Evolutionary conservation across 2,329 filamentous ascomycete species (phyloP), one percentile per base, ranked within the genome.

Genomic region (Elsinoe necatrix): DNA sequence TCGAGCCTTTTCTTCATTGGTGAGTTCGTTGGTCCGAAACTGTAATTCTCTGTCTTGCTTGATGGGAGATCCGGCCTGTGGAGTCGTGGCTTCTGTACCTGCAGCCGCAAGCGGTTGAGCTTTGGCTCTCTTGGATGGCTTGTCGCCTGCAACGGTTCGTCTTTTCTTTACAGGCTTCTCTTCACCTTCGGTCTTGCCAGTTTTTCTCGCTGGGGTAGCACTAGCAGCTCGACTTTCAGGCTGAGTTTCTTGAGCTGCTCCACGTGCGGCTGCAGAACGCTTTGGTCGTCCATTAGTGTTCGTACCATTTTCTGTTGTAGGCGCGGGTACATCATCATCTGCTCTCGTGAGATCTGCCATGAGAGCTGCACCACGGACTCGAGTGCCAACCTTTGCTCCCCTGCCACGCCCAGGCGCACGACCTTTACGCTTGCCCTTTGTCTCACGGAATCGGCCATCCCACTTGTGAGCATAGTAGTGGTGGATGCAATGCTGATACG

Each of bases 391-490:
- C 77, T 81, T 58, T 77, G 81, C 69, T 80, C 82, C 71, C 77
- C 65, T 57, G 16, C 63, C 65, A 54, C 65, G 59, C 11, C 63
- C 61, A 56, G 67, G 58, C 60, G 66, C 56, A 63, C 72, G 65
- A 51, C 68, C 62, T 62, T 67, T 70, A 2, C 59, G 55, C 45
- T 56, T 56, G 20, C 47, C 21, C 57, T 66, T 82, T 69, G 81
- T 84, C 27, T 88, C 85, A 68, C 91, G 89, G 59, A 91, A 83
- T 60, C 87, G 84, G 41, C 83, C 80, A 47, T 83, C 78, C 72
- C 85, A 86, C 72, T 83, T 93, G 67, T 85, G 87, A 60, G 87
- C 77, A 69, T 93, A 93, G 71, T 93, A 93, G 69, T 91, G 89
- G 66, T 89, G 85, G 63, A 93, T 93, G 69, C 86, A 89, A 47